Conservation (phyloP, 805 yeast species). For the Scheffersomyces spartinae region DNA sequence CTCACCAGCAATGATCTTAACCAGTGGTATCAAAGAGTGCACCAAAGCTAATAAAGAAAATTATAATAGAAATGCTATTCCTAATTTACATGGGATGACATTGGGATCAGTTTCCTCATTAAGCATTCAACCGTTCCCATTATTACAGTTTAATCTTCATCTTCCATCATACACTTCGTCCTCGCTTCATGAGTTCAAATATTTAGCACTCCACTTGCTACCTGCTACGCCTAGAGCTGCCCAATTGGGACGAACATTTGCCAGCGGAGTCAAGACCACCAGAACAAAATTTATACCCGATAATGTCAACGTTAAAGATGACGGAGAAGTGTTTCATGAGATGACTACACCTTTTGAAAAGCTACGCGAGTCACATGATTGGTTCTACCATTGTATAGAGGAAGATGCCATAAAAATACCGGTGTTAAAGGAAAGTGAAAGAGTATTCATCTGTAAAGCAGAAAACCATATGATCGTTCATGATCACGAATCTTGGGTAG, state of each 20-base stretch:
- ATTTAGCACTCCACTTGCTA: slow-evolving; percentile 67
- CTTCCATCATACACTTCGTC: slow-evolving; percentile 75
- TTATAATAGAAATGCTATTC: no score
- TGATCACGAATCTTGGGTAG: slow-evolving; percentile 89
- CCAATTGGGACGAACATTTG: slow-evolving; percentile 52
- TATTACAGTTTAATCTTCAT: slow-evolving; percentile 78
- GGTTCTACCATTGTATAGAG: slow-evolving; percentile 14
- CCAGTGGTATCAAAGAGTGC: background rate
- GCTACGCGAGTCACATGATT: slow-evolving; percentile 14
- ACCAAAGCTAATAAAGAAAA: no score
- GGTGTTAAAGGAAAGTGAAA: slow-evolving; percentile 43
- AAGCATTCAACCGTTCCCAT: slow-evolving; percentile 64
- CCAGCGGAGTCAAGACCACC: slow-evolving; percentile 44
- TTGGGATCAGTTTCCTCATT: slow-evolving; percentile 79
- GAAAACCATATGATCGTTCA: slow-evolving; percentile 46
- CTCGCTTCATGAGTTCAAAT: slow-evolving; percentile 42
- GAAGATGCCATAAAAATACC: slow-evolving; percentile 33
- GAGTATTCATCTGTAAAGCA: slow-evolving; percentile 51
- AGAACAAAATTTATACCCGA: no score
- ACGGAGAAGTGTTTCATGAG: slow-evolving; percentile 29
- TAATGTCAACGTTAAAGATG: slow-evolving; percentile 16
- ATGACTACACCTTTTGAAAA: slow-evolving; percentile 46
- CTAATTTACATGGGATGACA: slow-evolving; percentile 61
- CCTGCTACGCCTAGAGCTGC: slow-evolving; percentile 49
- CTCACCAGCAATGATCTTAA: background rate